Percentiles rank a stretch among this genome's conserved stretches.
phyloP scores from a whole-genome alignment of 306 rosid genomes.

The Sicyos baderoa region DNA sequence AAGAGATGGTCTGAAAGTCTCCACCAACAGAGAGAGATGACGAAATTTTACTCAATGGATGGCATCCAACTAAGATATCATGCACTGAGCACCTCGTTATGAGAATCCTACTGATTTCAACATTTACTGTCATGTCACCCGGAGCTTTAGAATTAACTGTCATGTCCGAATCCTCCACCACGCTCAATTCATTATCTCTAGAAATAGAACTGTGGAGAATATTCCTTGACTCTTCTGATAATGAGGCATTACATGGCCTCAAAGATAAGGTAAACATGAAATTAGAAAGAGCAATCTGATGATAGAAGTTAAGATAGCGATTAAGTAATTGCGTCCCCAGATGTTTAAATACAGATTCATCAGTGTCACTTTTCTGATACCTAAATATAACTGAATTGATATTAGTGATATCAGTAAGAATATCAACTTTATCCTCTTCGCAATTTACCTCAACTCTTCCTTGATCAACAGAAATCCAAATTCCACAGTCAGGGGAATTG shows the following conservation, averaged over 20 bases:
- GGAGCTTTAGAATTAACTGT: conserved; percentile 30
- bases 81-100: conserved; percentile 52
- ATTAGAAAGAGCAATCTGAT: conserved; percentile 58
- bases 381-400: conserved; percentile 38
- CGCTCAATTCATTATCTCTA: conserved; percentile 30
- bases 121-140: conserved; percentile 21
- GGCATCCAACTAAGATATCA: conserved; percentile 46
- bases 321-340: conserved; percentile 35
- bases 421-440: conserved; percentile 50
- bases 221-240: conserved; percentile 31
- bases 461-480: conserved; percentile 54
- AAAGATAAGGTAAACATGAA: conserved; percentile 32
- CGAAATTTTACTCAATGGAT: conserved; percentile 40
- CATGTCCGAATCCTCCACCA: conserved; percentile 33
- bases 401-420: conserved; percentile 41
- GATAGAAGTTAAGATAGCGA: conserved; percentile 42
- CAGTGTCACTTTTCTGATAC: conserved; percentile 38
- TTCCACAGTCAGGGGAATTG: conserved; percentile 58
- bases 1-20: conserved; percentile 46
- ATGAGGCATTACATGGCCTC: conserved; percentile 32
- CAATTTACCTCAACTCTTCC: conserved; percentile 41
- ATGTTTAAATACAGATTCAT: conserved; percentile 37
- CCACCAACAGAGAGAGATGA: conserved; percentile 54
- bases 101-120: conserved; percentile 41
- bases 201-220: conserved; percentile 27